Conservation (phyloP, 176 grass and related monocot species). For the Musa schizocarpa region DNA sequence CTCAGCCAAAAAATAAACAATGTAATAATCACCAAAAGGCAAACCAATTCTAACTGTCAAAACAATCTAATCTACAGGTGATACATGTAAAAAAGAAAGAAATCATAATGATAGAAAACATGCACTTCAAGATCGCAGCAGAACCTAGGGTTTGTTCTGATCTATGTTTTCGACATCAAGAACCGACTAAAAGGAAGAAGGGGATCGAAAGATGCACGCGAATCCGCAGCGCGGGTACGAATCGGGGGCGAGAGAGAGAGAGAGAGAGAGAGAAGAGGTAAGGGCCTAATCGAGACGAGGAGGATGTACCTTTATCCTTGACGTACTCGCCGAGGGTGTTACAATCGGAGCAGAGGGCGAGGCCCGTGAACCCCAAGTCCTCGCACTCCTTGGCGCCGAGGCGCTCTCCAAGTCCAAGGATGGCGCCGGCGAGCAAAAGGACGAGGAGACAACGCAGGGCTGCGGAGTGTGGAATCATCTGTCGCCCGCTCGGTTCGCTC, state of each 20-base stretch:
- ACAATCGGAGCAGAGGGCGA: constrained; percentile 98
- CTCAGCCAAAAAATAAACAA: no score
- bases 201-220: background rate
- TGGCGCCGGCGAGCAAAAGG: constrained; percentile 7
- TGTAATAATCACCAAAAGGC: no score
- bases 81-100: no score
- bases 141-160: background rate
- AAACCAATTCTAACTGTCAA: no score
- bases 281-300: no score
- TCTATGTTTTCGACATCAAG: background rate
- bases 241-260: background rate
- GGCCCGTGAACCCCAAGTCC: constrained; percentile 89
- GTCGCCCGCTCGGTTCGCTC: background rate
- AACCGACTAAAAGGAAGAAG: background rate
- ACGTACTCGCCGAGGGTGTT: constrained; percentile 68
- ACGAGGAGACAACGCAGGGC: constrained; percentile 16
- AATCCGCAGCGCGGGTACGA: background rate
- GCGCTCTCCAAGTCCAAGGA: constrained; percentile 22
- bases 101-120: no score
- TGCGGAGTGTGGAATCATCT: constrained; percentile 33
- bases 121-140: no score
- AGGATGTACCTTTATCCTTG: constrained; percentile 64
- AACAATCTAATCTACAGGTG: no score
- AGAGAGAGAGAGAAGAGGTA: background rate
- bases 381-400: constrained; percentile 67